phyloP scores from a whole-genome alignment of 768 basidiomycete species.

The Lactifluus hygrophoroides region DNA sequence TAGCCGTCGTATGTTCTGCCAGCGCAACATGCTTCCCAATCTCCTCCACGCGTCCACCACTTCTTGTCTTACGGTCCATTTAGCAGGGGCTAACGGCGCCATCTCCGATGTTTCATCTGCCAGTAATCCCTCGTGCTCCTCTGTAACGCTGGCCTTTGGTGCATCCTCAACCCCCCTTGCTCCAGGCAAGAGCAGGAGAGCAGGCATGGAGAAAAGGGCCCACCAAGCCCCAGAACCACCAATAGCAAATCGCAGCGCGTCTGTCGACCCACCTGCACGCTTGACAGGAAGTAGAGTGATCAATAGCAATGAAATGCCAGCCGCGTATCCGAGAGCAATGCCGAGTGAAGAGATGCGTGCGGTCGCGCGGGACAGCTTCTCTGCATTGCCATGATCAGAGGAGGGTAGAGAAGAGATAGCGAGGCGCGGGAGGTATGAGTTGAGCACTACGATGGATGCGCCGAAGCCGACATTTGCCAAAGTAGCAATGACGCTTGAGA shows the following conservation, averaged over 20 bases:
- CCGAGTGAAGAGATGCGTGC: conserved; percentile 79
- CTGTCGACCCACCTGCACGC: conserved; percentile 62
- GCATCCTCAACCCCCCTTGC: conserved; percentile 20
- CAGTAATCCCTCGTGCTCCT: conserved; percentile 17
- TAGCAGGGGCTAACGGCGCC: background rate
- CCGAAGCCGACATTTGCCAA: conserved; percentile 83
- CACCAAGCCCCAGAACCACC: conserved; percentile 85
- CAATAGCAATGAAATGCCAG: conserved; percentile 72
- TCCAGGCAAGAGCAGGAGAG: conserved; percentile 64
- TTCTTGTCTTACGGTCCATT: conserved; percentile 44
- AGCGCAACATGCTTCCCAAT: conserved; percentile 65
- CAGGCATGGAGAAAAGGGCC: conserved; percentile 74
- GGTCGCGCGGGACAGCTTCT: conserved; percentile 59
- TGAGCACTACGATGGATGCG: conserved; percentile 80
- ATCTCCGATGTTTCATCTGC: background rate
- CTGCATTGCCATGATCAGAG: conserved; percentile 34
- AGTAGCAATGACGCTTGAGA: conserved; percentile 62
- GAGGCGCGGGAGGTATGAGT: conserved; percentile 75
- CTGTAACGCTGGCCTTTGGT: background rate
- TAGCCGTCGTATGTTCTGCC: conserved; percentile 63
- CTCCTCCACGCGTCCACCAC: conserved; percentile 66
- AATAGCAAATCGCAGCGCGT: conserved; percentile 73
- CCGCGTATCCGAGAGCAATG: conserved; percentile 78
- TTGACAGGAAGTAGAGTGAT: conserved; percentile 73
- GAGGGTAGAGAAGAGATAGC: conserved; percentile 34